A percentile compares a stretch with the other conserved stretches of the same genome.
phyloP scores from a whole-genome alignment of 768 basidiomycete species.

The Lentinula guzmanii region DNA sequence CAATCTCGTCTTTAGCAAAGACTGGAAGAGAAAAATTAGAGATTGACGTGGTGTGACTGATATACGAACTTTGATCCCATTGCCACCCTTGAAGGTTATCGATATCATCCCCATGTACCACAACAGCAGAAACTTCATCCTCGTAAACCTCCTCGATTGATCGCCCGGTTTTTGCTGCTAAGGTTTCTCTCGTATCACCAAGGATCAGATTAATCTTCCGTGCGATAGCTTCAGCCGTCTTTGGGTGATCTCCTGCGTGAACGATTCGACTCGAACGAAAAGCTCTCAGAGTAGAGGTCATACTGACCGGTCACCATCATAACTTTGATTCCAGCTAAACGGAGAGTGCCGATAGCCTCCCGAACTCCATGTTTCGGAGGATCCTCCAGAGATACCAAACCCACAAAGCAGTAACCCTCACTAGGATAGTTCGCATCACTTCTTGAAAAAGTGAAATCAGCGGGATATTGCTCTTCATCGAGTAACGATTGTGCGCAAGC shows the following conservation, averaged over 20 bases:
- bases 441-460: conserved; percentile 45
- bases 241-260: conserved; percentile 56
- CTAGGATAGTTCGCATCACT: conserved; percentile 49
- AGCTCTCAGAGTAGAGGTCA: neutral
- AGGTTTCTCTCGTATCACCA: conserved; percentile 58
- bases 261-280: neutral
- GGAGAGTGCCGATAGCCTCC: conserved; percentile 65
- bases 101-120: conserved; percentile 65
- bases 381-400: conserved; percentile 63
- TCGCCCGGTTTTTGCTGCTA: conserved; percentile 50
- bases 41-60: neutral
- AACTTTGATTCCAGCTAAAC: conserved; percentile 67
- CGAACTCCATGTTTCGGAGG: conserved; percentile 69
- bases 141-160: conserved; percentile 56
- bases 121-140: conserved; percentile 61
- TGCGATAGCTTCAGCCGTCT: conserved; percentile 70
- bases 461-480: conserved; percentile 39
- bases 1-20: conserved; percentile 63
- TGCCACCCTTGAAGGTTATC: conserved; percentile 65
- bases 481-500: conserved; percentile 63
- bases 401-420: conserved; percentile 55
- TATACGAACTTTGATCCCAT: conserved; percentile 60
- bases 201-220: conserved; percentile 67
- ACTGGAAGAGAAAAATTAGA: conserved; percentile 27
- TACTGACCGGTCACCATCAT: conserved; percentile 67